Evolutionary conservation across 495 filamentous ascomycete genomes (phyloP).

Genomic region (Letharia lupina): DNA sequence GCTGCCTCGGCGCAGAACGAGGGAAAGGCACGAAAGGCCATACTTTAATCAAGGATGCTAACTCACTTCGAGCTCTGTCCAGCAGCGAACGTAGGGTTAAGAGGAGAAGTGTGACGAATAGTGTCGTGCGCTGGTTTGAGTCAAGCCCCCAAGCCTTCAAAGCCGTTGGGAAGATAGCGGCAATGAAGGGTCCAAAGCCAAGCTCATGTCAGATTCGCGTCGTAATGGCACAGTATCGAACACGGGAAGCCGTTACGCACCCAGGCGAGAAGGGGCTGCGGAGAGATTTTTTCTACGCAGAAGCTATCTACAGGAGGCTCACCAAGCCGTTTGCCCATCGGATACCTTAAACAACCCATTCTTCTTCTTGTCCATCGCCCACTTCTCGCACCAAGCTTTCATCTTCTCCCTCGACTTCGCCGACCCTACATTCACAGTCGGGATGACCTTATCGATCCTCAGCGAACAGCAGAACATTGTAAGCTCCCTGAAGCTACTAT

Average conservation of each 20-base stretch:
- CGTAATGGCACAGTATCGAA: not conserved
- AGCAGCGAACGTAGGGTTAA: not conserved
- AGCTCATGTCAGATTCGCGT: not conserved
- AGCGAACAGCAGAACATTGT: constrained; percentile 86
- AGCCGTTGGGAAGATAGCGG: not conserved
- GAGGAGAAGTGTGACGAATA: not conserved
- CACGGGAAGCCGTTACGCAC: not conserved
- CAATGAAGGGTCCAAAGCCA: not conserved
- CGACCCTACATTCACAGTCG: constrained; percentile 86
- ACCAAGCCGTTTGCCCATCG: constrained; percentile 26
- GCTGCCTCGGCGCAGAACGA: not conserved
- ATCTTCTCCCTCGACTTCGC: constrained; percentile 65
- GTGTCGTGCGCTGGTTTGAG: not conserved
- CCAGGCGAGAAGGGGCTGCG: not conserved
- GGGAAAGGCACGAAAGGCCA: not conserved
- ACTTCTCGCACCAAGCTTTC: constrained; percentile 85
- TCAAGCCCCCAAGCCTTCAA: not conserved
- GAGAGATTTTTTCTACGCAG: not conserved
- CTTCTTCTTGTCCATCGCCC: constrained; percentile 76
- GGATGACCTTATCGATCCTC: constrained; percentile 78
- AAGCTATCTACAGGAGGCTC: not conserved
- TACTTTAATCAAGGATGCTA: not conserved
- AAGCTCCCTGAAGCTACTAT: constrained; percentile 87
- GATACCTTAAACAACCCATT: constrained; percentile 58
- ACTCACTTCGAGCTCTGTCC: too few relatives aligned